A percentile compares a stretch with the other conserved stretches of the same genome.
Evolutionary conservation across 1,284 basidiomycete species (phyloP).

Genomic region (Wallemia hederae): DNA sequence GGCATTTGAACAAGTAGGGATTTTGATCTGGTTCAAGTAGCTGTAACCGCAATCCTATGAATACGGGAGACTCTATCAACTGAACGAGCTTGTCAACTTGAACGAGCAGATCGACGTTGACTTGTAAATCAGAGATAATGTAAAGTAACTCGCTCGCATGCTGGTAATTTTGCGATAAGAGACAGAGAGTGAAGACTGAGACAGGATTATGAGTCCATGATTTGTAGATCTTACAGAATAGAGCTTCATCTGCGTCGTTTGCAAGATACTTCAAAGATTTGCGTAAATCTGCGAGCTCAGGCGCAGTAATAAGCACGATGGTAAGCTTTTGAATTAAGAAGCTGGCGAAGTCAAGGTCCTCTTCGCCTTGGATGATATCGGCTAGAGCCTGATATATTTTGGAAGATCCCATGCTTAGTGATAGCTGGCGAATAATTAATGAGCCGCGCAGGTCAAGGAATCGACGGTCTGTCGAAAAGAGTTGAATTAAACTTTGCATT

Average conservation of each 20-base stretch:
- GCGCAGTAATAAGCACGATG: constrained; percentile 84
- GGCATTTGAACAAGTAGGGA: constrained; percentile 84
- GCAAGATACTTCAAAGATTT: constrained; percentile 57
- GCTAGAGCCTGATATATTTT: constrained; percentile 85
- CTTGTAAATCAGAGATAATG: constrained; percentile 89
- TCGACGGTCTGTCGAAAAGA: constrained; percentile 80
- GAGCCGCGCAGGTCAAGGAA: constrained; percentile 76
- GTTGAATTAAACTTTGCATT: constrained; percentile 73
- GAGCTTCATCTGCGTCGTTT: constrained; percentile 50
- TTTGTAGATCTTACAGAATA: constrained; percentile 75
- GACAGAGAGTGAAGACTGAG: constrained; percentile 77
- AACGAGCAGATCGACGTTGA: constrained; percentile 75
- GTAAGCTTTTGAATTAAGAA: constrained; percentile 93
- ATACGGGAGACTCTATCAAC: constrained; percentile 89
- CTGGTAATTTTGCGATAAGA: constrained; percentile 91
- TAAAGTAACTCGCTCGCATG: constrained; percentile 90
- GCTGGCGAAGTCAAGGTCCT: constrained; percentile 89
- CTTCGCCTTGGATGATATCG: constrained; percentile 47
- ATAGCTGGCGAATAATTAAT: constrained; percentile 83
- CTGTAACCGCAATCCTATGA: constrained; percentile 68
- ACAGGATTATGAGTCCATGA: constrained; percentile 99
- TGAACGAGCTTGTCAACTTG: constrained; percentile 97
- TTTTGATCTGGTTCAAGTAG: constrained; percentile 88
- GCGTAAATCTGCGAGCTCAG: constrained; percentile 77
- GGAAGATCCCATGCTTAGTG: constrained; percentile 78